Base-by-base conservation (phyloP, 352 stramenopile species). In the Peronospora farinosa region DNA sequence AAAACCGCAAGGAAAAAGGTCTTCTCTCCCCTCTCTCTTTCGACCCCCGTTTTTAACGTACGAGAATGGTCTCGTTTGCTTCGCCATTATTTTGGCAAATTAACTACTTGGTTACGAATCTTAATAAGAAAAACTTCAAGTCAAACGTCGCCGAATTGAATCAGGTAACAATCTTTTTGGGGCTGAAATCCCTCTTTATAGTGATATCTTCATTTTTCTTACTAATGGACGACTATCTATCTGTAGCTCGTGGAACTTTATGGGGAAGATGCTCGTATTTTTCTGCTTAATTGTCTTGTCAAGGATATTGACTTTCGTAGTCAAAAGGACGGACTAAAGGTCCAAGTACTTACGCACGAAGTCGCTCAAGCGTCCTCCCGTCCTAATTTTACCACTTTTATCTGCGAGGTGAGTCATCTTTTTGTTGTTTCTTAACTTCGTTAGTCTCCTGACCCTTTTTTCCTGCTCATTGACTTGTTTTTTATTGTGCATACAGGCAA, bases 41-140 rank as follows among this genome's bases (percentile, higher is more conserved):
- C 21, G 10, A n/a, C 30, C 38, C 40, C 40, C 42, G 13, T 16
- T 13, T 12, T 12, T 30, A 40, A 44, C 31, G 17, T 16, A 10
- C 17, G 50, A 33, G 40, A n/a, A 92, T 95, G 84, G 80, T 92
- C 61, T 92, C 84, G 60, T 96, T 96, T 63, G 85, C 86, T 57
- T 95, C 86, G 65, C 88, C 88, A 54, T 68, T 96, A 31, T 96
- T 96, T 67, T 96, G 84, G 86, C 88, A 96, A 71, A 96, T 96
- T 57, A 88, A 93, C 56, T 95, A 95, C 63, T 69, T 96, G 47
- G 85, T 96, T 28, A 93, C 80, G 27, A 96, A 94, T 67, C 78
- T 96, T 43, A 95, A 67, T 71, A 96, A 96, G 76, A 96, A 96
- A 52, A 96, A 95, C 67, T 95, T 95, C 68, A 96, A 95, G 72